phyloP scores from a whole-genome alignment of 352 stramenopile genomes.

The Globisporangium canariense region DNA sequence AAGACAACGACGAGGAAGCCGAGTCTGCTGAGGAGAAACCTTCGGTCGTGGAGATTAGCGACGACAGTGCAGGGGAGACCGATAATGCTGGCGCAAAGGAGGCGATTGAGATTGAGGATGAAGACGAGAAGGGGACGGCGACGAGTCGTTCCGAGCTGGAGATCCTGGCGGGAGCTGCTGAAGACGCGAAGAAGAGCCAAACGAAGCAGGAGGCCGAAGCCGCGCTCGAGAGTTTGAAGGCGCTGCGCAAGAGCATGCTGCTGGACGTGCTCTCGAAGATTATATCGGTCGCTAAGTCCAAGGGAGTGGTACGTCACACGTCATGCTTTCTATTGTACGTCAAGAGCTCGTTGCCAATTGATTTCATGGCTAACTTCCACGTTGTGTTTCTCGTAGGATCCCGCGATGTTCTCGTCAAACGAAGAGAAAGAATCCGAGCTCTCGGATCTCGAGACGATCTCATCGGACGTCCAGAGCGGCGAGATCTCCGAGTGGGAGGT shows the following conservation, averaged over 20 bases:
- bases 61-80: neutral
- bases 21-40: neutral
- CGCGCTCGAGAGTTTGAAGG: constrained; percentile 39
- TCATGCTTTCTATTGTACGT: neutral
- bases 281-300: constrained; percentile 70
- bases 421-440: constrained; percentile 14
- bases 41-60: neutral
- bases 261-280: constrained; percentile 82
- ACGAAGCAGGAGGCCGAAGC: constrained; percentile 18
- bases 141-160: neutral
- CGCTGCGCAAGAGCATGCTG: constrained; percentile 64
- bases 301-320: constrained; percentile 36
- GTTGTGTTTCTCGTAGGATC: constrained; percentile 23
- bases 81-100: neutral
- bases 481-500: constrained; percentile 56
- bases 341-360: neutral
- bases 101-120: neutral
- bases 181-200: constrained; percentile 10
- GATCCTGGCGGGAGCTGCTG: neutral
- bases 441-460: constrained; percentile 56
- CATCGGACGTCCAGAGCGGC: constrained; percentile 30
- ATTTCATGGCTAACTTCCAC: neutral
- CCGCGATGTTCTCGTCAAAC: constrained; percentile 42
- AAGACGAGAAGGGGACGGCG: neutral
- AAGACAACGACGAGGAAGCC: neutral